A percentile compares a stretch with the other conserved stretches of the same genome.
phyloP scores from a whole-genome alignment of 306 rosid species.

The Pyrus pyrifolia region DNA sequence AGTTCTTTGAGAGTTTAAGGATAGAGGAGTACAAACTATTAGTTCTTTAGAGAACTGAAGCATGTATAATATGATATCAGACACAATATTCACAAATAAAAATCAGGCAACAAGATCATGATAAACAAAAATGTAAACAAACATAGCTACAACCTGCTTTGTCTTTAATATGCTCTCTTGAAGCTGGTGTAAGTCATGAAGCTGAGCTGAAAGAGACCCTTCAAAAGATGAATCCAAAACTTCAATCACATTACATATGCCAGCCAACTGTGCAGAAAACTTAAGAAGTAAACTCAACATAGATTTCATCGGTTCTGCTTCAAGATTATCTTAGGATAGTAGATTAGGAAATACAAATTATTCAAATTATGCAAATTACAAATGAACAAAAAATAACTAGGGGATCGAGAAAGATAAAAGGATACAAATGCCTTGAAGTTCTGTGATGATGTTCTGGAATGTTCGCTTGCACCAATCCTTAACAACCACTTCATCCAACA shows the following conservation, averaged over 20 bases:
- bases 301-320: constrained; percentile 39
- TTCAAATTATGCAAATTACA: neutral
- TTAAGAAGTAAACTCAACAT: constrained; percentile 60
- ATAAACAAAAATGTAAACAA: constrained; percentile 3
- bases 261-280: constrained; percentile 57
- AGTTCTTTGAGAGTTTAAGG: neutral
- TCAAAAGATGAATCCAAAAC: constrained; percentile 82
- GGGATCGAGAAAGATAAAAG: constrained; percentile 18
- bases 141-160: constrained; percentile 65
- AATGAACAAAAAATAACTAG: neutral
- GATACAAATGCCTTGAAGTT: constrained; percentile 86
- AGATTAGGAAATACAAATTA: constrained; percentile 28
- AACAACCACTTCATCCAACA: constrained; percentile 99
- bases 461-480: constrained; percentile 98
- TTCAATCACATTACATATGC: constrained; percentile 83
- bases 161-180: constrained; percentile 76
- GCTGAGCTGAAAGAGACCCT: constrained; percentile 79
- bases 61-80: neutral
- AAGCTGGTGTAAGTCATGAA: constrained; percentile 70
- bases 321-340: constrained; percentile 54
- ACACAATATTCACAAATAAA: constrained; percentile 6
- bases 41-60: neutral
- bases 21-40: neutral
- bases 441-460: constrained; percentile 55
- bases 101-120: constrained; percentile 5